Conservation (phyloP, 2,329 filamentous ascomycete species). For the Aschersonia sp. region DNA sequence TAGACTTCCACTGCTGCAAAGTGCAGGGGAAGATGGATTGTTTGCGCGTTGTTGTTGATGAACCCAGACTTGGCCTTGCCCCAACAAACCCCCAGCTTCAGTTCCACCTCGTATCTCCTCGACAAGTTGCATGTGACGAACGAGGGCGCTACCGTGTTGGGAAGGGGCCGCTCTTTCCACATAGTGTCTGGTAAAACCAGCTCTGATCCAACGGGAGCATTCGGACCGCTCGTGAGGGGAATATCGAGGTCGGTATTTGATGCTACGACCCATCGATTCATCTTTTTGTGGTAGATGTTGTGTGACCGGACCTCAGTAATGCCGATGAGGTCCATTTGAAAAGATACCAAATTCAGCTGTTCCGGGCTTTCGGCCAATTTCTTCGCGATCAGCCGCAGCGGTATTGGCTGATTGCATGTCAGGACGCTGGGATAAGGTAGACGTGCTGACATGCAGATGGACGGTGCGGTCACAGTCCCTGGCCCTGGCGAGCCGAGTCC, state of each 20-base stretch:
- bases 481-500: not conserved
- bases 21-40: slow-evolving; percentile 62
- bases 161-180: slow-evolving; percentile 60
- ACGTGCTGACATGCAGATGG: slow-evolving; percentile 62
- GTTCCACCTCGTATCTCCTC: slow-evolving; percentile 69
- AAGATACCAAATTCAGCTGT: slow-evolving; percentile 57
- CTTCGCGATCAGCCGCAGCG: slow-evolving; percentile 64
- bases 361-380: slow-evolving; percentile 58
- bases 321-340: slow-evolving; percentile 72
- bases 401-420: slow-evolving; percentile 77
- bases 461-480: slow-evolving; percentile 30
- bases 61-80: slow-evolving; percentile 34
- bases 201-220: slow-evolving; percentile 49
- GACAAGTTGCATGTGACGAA: slow-evolving; percentile 83
- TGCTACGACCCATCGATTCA: slow-evolving; percentile 60
- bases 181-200: slow-evolving; percentile 52
- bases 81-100: slow-evolving; percentile 66
- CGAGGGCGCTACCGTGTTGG: slow-evolving; percentile 73
- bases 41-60: slow-evolving; percentile 30
- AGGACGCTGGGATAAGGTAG: slow-evolving; percentile 78
- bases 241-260: slow-evolving; percentile 58
- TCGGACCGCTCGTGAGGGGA: slow-evolving; percentile 41
- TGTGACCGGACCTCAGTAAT: slow-evolving; percentile 69
- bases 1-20: slow-evolving; percentile 64
- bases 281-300: slow-evolving; percentile 55